A percentile compares a stretch with the other conserved stretches of the same genome.
Conservation (phyloP, 2,329 filamentous ascomycete species). For the Penicillium sp. region DNA sequence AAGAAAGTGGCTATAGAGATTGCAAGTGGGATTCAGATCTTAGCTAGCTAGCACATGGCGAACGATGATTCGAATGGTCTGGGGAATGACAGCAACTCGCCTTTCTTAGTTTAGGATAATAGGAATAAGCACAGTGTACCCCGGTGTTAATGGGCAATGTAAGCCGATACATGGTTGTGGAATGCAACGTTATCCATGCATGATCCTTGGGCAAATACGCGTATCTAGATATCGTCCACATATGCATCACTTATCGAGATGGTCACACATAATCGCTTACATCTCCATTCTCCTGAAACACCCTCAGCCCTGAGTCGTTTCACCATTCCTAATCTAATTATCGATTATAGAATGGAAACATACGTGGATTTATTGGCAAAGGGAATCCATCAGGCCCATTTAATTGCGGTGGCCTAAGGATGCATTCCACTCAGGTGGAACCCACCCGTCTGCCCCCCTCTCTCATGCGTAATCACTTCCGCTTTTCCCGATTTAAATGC, state of each 20-base stretch:
- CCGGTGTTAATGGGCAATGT: no score
- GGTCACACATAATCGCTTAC: not conserved
- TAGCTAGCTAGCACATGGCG: no score
- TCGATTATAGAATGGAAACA: not conserved
- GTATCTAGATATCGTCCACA: not conserved
- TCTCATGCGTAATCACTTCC: constrained; percentile 18
- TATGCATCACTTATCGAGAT: not conserved
- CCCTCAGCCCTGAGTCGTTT: not conserved
- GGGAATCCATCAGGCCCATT: not conserved
- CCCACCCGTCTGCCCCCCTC: not conserved
- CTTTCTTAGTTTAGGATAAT: not conserved
- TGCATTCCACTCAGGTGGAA: constrained; percentile 23
- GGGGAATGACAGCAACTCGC: not conserved
- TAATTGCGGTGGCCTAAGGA: not conserved
- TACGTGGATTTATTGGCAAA: not conserved
- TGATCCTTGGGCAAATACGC: not conserved
- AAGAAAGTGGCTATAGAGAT: no score
- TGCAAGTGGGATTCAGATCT: no score
- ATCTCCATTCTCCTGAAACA: not conserved
- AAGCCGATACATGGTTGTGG: not conserved
- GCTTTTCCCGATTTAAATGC: constrained; percentile 7
- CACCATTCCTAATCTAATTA: not conserved
- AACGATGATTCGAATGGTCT: no score
- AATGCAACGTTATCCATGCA: not conserved
- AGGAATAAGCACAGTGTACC: not conserved